Conservation (phyloP, 1,139 yeast genomes). For the Geotrichum siamense region DNA sequence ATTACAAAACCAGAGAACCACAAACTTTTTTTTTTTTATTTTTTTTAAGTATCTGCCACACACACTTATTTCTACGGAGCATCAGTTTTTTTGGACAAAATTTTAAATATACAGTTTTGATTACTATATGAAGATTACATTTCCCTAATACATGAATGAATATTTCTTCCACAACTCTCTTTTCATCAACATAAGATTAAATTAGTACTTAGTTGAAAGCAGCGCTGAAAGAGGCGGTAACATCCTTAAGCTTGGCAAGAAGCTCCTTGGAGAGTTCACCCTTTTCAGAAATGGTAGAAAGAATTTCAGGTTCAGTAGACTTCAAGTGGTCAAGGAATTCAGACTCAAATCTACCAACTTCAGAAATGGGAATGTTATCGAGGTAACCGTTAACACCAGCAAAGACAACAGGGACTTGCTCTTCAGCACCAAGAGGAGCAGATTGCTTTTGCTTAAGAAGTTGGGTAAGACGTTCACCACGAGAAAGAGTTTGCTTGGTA, state of each 20-base stretch:
- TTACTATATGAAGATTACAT: too few species aligned
- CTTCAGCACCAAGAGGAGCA: conserved; percentile 96
- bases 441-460: conserved; percentile 97
- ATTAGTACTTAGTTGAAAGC: conserved; percentile 47
- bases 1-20: too few species aligned
- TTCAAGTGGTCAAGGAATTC: conserved; percentile 82
- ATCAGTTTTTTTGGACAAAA: too few species aligned
- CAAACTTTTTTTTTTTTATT: too few species aligned
- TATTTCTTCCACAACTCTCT: too few species aligned
- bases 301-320: conserved; percentile 79
- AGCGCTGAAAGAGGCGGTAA: conserved; percentile 87
- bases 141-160: too few species aligned
- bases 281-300: conserved; percentile 74
- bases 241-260: conserved; percentile 80
- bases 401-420: conserved; percentile 96
- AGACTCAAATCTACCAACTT: conserved; percentile 86
- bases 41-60: too few species aligned
- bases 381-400: conserved; percentile 99
- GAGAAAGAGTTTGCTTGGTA: conserved; percentile 95
- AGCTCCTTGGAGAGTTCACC: conserved; percentile 89
- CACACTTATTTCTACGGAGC: too few species aligned
- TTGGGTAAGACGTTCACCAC: conserved; percentile 99
- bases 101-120: too few species aligned
- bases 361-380: conserved; percentile 77
- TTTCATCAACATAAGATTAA: too few species aligned